phyloP scores from a whole-genome alignment of 2,329 filamentous ascomycete genomes.

The Colletotrichum kahawae region DNA sequence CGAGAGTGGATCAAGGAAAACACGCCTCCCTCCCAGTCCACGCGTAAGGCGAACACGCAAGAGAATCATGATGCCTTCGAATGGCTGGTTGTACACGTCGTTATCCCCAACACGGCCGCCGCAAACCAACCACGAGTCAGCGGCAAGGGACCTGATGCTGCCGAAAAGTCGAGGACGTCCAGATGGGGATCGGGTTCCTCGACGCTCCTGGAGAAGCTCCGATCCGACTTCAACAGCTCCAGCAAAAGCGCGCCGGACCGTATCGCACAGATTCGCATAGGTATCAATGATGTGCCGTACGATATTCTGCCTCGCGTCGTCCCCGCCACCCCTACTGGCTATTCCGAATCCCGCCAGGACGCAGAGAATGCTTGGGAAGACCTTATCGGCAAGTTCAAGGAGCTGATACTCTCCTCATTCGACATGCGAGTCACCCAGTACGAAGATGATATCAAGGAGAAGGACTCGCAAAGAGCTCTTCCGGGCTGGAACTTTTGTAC shows the following conservation, averaged over 20 bases:
- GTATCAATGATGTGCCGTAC: slow-evolving; percentile 71
- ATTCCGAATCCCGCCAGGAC: slow-evolving; percentile 76
- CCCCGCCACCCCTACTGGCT: slow-evolving; percentile 66
- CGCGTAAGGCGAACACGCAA: slow-evolving; percentile 66
- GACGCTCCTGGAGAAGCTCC: slow-evolving; percentile 87
- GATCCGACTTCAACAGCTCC: slow-evolving; percentile 85
- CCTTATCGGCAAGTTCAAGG: slow-evolving; percentile 84
- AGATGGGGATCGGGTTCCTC: slow-evolving; percentile 82
- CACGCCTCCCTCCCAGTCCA: slow-evolving; percentile 62
- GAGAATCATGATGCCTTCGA: slow-evolving; percentile 97
- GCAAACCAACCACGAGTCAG: slow-evolving; percentile 76
- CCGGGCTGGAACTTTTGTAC: slow-evolving; percentile 99
- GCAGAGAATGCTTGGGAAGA: slow-evolving; percentile 84
- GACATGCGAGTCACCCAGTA: slow-evolving; percentile 91
- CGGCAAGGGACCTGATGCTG: slow-evolving; percentile 55
- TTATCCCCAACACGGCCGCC: slow-evolving; percentile 83
- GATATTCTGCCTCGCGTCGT: slow-evolving; percentile 67
- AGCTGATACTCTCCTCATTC: slow-evolving; percentile 85
- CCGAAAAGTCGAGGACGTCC: slow-evolving; percentile 71
- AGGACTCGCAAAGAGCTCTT: slow-evolving; percentile 82
- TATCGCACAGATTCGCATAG: slow-evolving; percentile 84
- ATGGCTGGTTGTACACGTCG: slow-evolving; percentile 92
- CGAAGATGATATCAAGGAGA: slow-evolving; percentile 95
- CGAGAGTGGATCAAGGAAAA: slow-evolving; percentile 91
- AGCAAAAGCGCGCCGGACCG: slow-evolving; percentile 77